Evolutionary conservation across 306 rosid species (phyloP).

Genomic region (Abrus precatorius): DNA sequence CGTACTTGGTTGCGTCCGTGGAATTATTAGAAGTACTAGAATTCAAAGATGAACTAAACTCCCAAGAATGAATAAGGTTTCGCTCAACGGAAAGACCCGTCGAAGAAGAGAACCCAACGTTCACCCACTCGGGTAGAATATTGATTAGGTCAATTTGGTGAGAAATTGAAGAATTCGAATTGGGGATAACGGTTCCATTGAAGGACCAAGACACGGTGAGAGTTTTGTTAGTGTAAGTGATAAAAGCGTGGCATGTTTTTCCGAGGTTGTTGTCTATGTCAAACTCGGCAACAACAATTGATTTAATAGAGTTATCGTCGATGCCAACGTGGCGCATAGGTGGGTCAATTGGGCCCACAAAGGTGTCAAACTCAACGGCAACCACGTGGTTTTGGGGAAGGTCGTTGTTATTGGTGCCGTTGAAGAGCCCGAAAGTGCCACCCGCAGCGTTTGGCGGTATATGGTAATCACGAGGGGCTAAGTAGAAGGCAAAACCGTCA

Average conservation of each 20-base stretch:
- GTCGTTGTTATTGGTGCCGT: constrained; percentile 29
- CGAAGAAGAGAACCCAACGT: constrained; percentile 56
- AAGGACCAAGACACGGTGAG: constrained; percentile 46
- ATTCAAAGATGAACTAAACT: constrained; percentile 51
- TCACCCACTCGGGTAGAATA: constrained; percentile 45
- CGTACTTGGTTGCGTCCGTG: no score
- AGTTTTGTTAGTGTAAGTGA: constrained; percentile 14
- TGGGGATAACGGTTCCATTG: background rate
- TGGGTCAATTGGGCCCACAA: constrained; percentile 33
- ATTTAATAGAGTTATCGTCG: constrained; percentile 40
- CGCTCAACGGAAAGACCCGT: constrained; percentile 21
- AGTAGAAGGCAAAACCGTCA: constrained; percentile 47
- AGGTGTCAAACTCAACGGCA: constrained; percentile 50
- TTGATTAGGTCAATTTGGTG: constrained; percentile 40
- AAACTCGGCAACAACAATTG: background rate
- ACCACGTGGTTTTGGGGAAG: constrained; percentile 27
- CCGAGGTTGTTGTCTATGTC: constrained; percentile 44
- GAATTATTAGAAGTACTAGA: background rate
- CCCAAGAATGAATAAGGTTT: constrained; percentile 53
- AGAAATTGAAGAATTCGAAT: background rate
- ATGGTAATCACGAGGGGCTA: constrained; percentile 39
- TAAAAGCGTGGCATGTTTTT: constrained; percentile 11
- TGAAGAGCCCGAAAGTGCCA: constrained; percentile 45
- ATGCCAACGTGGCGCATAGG: constrained; percentile 49
- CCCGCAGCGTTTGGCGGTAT: constrained; percentile 52